Percentiles rank a stretch among this genome's conserved stretches.
Conservation (phyloP, 345 rosid genomes). For the Moringa oleifera region DNA sequence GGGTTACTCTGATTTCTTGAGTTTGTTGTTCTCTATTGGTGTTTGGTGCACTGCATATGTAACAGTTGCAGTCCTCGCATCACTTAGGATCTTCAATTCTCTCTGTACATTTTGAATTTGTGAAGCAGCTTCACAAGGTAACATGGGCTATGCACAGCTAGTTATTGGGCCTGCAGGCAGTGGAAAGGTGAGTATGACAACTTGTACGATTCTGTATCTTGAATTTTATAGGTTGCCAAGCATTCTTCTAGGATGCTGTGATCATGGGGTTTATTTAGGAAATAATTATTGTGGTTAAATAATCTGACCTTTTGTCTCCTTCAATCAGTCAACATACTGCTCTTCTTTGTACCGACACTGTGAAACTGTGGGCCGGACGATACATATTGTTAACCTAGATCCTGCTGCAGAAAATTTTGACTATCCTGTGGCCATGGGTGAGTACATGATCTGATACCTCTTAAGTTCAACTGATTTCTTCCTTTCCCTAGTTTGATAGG, state of each 20-base stretch:
- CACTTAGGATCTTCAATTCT: conserved; percentile 47
- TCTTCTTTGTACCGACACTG: conserved; percentile 71
- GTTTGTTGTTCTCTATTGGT: conserved; percentile 48
- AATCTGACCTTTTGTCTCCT: background rate
- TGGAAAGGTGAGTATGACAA: conserved; percentile 53
- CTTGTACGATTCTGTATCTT: background rate
- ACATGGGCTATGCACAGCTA: conserved; percentile 84
- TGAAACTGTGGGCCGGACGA: conserved; percentile 53
- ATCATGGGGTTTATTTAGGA: background rate
- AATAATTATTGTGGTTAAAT: background rate
- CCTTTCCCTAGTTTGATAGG: conserved; percentile 1
- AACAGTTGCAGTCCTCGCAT: conserved; percentile 59
- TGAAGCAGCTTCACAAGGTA: background rate
- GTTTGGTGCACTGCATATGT: conserved; percentile 88
- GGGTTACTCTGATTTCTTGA: conserved; percentile 48
- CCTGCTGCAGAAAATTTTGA: conserved; percentile 91
- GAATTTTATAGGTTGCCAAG: background rate
- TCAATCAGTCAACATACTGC: conserved; percentile 80
- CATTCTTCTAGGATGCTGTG: background rate
- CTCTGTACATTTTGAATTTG: conserved; percentile 33
- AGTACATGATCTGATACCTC: conserved; percentile 12
- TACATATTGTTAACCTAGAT: conserved; percentile 74
- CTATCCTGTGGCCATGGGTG: conserved; percentile 90
- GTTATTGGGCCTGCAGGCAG: conserved; percentile 87
- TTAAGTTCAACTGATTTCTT: background rate